Conservation (phyloP, 164 flowering plant species). For the Annona squamosa region DNA sequence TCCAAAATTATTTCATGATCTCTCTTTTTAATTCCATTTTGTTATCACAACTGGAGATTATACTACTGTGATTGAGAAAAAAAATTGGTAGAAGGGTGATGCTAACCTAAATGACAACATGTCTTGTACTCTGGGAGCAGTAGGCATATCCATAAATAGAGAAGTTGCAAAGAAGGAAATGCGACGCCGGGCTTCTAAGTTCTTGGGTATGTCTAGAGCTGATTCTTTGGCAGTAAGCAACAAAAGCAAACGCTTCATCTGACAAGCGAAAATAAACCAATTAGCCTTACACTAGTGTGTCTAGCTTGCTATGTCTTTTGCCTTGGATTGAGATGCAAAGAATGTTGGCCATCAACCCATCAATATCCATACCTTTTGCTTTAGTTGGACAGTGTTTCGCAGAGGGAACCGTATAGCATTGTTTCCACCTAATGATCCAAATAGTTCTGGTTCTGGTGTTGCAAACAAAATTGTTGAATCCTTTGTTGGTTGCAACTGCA, state of each 20-base stretch:
- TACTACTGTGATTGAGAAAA: neutral
- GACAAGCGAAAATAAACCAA: conserved; percentile 15
- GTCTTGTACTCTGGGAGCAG: conserved; percentile 80
- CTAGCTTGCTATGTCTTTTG: too few relatives aligned
- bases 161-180: conserved; percentile 90
- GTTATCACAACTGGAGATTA: neutral
- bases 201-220: conserved; percentile 75
- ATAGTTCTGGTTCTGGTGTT: conserved; percentile 41
- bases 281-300: neutral
- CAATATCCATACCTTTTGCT: conserved; percentile 44
- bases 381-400: conserved; percentile 44
- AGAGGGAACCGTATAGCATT: conserved; percentile 56
- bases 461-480: conserved; percentile 23
- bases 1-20: too few relatives aligned
- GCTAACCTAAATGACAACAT: conserved; percentile 91
- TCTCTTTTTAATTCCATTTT: too few relatives aligned
- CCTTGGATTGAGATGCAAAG: neutral
- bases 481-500: conserved; percentile 27
- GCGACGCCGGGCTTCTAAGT: conserved; percentile 87
- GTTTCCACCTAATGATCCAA: conserved; percentile 31
- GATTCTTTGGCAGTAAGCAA: conserved; percentile 77
- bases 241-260: conserved; percentile 74
- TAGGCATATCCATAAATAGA: conserved; percentile 83
- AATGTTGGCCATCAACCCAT: neutral
- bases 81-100: neutral